Conservation (phyloP, 768 basidiomycete genomes). For the Trametes meyenii region DNA sequence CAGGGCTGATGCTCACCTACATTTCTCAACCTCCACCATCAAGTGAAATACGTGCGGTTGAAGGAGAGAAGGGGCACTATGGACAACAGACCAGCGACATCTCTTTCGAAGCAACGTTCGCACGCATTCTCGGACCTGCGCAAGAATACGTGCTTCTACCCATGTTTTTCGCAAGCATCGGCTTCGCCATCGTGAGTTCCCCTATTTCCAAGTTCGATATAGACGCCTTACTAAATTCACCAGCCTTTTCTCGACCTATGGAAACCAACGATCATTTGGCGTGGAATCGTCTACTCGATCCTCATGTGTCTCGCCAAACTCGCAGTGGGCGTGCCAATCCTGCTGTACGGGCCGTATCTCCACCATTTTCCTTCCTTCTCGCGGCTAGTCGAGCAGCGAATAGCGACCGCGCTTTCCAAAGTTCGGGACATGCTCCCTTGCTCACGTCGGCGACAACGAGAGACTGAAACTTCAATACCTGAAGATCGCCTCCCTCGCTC, state of each 20-base stretch:
- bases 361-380: not conserved
- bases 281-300: constrained; percentile 57
- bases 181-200: constrained; percentile 32
- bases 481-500: not conserved
- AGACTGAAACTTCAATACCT: not conserved
- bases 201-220: not conserved
- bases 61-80: not conserved
- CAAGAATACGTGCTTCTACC: constrained; percentile 51
- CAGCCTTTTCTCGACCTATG: constrained; percentile 32
- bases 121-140: constrained; percentile 37
- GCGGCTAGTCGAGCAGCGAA: not conserved
- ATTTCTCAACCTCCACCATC: constrained; percentile 31
- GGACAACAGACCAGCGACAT: not conserved
- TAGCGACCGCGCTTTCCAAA: not conserved
- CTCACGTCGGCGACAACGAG: not conserved
- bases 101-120: constrained; percentile 26
- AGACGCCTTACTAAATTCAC: not conserved
- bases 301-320: constrained; percentile 61
- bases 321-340: constrained; percentile 48
- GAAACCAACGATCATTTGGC: constrained; percentile 45
- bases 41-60: not conserved
- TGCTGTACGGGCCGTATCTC: constrained; percentile 30
- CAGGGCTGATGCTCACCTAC: constrained; percentile 51
- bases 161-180: constrained; percentile 70
- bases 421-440: not conserved